Evolutionary conservation across 1,284 basidiomycete genomes (phyloP), one percentile per base, ranked within the genome.

Genomic region (Wolfiporia cocos): DNA sequence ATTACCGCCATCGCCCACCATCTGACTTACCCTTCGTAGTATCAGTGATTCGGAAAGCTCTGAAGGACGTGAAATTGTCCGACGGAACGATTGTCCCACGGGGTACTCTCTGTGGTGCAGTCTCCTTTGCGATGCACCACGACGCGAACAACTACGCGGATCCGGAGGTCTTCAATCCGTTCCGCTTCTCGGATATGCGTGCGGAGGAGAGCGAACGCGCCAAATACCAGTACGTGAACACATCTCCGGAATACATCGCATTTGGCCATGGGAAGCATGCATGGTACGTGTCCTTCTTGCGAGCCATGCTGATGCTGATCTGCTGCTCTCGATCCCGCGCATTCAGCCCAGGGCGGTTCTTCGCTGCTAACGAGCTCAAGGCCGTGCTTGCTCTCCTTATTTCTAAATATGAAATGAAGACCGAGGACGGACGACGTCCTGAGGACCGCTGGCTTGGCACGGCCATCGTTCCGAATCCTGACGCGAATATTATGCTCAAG

Each of bases 291-390:
- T 12, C 21, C 15, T 36, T 18, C 5, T 6, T 7, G 6, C 15
- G 9, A 23, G 21, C 17, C 20, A 12, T 20, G 12, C 19, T 11
- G 10, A 14, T 17, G 21, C 9, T 2, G 29, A 31, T 7, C 5
- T 26, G 12, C 37, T 20, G 29, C n/a, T 18, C 11, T 14, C 37
- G 9, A 33, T 17, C 11, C 10, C 12, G n/a, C 19, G 15, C 28
- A 11, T 18, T 4, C 34, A 62, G 69, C 42, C 70, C 71, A 4
- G 71, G 69, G 2, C 59, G 70, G 2, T 72, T 70, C 57, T 73
- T 74, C 47, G 71, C 71, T 0, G 64, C 63, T 7, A 66, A 60
- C 43, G 66, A 68, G 51, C 53, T 75, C 29, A 75, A 75, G 53
- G 56, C 62, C 1, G 64, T 74, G 57, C 48, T 74, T 15, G 68